Evolutionary conservation across 2,329 filamentous ascomycete genomes (phyloP), one percentile per base, ranked within the genome.

Genomic region (Pseudocercospora crystallina): DNA sequence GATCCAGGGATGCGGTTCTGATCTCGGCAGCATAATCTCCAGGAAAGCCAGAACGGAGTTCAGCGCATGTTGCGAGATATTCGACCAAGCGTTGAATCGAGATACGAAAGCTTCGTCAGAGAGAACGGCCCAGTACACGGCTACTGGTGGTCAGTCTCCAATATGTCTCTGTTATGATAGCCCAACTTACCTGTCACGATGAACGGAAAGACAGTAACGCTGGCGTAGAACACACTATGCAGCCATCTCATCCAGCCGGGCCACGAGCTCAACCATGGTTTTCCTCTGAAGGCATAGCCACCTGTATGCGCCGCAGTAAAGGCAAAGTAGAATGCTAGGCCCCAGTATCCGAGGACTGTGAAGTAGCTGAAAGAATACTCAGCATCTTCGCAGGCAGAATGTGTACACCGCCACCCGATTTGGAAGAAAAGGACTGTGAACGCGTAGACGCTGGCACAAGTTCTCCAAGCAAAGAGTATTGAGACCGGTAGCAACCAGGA

Each of bases 331-430:
- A 91, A 92, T 17, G 81, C 84, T 32, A 92, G 72, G 2, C 88
- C 88, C 87, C 87, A 94, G 77, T 86, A 94, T 8, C 86, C 89
- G 51, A 94, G 75, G 63, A 84, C 77, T 26, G 90, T 95, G 75
- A 95, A 95, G 76, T 83, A 95, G 62, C 84, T 89, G 74, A 95
- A 94, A 39, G 78, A 79, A 39, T 75, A 70, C 45, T 75, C 72
- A 20, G 81, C 79, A 1, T 63, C 65, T 31, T 65, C 57, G 65
- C 77, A 78, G 42, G 78, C 56, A 31, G 69, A 66, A 65, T 81
- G 76, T n/a, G 76, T 72, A 63, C 83, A 83, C 53, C 81, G 72
- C 77, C 80, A 88, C 54, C 76, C 83, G 65, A 90, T 82, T 65
- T 82, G 80, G 75, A 85, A 82, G 72, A 94, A 77, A 51, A 86